Evolutionary conservation across 2,329 filamentous ascomycete species (phyloP).

Genomic region (Colletotrichum camelliae): DNA sequence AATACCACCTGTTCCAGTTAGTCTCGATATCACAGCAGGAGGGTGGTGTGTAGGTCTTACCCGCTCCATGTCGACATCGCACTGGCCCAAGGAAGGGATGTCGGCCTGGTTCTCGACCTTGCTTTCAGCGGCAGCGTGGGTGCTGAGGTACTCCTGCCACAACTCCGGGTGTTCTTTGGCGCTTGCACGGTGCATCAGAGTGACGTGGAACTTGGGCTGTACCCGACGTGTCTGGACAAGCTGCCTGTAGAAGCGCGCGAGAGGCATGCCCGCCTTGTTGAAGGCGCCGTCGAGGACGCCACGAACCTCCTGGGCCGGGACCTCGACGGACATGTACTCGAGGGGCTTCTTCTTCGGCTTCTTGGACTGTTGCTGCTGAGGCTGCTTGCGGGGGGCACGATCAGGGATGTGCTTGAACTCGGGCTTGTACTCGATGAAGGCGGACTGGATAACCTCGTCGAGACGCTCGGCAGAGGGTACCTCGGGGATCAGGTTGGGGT

Average conservation of each 20-base stretch:
- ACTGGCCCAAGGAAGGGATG: slow-evolving; percentile 59
- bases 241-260: slow-evolving; percentile 74
- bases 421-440: slow-evolving; percentile 79
- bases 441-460: slow-evolving; percentile 78
- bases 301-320: slow-evolving; percentile 48
- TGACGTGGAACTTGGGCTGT: slow-evolving; percentile 90
- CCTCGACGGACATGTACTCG: slow-evolving; percentile 62
- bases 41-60: slow-evolving; percentile 36
- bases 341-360: slow-evolving; percentile 53
- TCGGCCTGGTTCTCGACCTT: slow-evolving; percentile 34
- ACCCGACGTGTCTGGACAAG: slow-evolving; percentile 77
- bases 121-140: slow-evolving; percentile 52
- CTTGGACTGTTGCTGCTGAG: slow-evolving; percentile 33
- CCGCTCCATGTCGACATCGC: slow-evolving; percentile 67
- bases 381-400: slow-evolving; percentile 47
- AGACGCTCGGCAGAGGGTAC: slow-evolving; percentile 77
- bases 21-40: not conserved
- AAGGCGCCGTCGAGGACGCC: slow-evolving; percentile 75
- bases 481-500: slow-evolving; percentile 75
- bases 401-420: slow-evolving; percentile 77
- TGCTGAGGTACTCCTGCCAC: slow-evolving; percentile 75
- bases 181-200: slow-evolving; percentile 81
- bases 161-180: slow-evolving; percentile 67
- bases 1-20: slow-evolving; percentile 68
- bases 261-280: slow-evolving; percentile 43